Evolutionary conservation across 73 alveolate species (phyloP), one percentile per base, ranked within the genome.

Genomic region (Durusdinium trenchii): DNA sequence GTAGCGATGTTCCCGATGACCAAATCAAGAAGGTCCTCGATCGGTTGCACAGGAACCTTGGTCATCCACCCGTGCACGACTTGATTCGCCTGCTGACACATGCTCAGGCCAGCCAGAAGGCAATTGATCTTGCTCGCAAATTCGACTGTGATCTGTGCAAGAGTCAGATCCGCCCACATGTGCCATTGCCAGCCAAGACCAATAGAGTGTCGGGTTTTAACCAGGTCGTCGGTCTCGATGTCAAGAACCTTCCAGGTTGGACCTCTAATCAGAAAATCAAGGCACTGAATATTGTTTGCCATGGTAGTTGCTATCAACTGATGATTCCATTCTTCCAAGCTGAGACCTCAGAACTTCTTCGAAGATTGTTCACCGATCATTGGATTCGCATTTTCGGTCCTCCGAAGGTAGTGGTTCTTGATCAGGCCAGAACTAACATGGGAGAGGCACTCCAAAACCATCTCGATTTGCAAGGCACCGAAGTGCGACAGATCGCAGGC

Each of bases 401-500:
- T 5, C 94, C 94, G 2, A 20, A n/a, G 1, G 94, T 51, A 26
- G 7, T 86, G 10, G 60, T 86, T 23, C 82, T 86, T 5, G 95
- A 86, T 43, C 95, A 79, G 26, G 71, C 95, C 14, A 79, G 57
- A n/a, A 62, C 95, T 3, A 86, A 86, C n/a, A 26, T 86, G 62
- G 50, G 82, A 36, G 82, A 86, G 0, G 40, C 46, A 3, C 20
- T 86, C 46, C 6, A 46, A 5, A 45, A 9, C 18, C 69, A 79
- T 20, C n/a, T 45, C 32, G 91, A 81, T 38, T 38, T 35, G 3
- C 64, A 81, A 23, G 91, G 91, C 45, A 26, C 91, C 3, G 35
- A 26, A 23, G 95, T 86, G 4, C 69, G 48, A 23, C 67, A 23
- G n/a, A 60, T 47, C 6, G 84, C 95, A 0, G 95, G 67, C 26